Evolutionary conservation across 164 flowering plant species (phyloP), one percentile per base, ranked within the genome.

Genomic region (Vitis labrusca): DNA sequence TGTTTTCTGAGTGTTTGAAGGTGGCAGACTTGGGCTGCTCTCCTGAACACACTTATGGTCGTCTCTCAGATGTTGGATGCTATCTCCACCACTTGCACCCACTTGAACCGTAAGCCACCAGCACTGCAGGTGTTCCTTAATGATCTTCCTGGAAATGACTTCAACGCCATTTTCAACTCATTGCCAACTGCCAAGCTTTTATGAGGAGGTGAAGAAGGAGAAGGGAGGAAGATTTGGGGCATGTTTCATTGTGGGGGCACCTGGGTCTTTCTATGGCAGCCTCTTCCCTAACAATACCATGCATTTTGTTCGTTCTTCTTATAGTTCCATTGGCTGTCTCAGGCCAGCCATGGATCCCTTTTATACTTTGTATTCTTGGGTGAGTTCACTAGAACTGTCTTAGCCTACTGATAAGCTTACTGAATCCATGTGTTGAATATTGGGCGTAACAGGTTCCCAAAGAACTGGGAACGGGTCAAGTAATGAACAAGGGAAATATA

Each of bases 211-310:
- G 47, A 49, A 58, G 50, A 12, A 44, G 9, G 44, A 71, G 19
- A 57, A 51, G 49, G 68, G 71, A 37, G 9, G 14, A 13, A 53
- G 56, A 10, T 50, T 67, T 8, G 68, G 56, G 8, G 27, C 50
- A 0, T 65, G 74, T 47, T 75, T 65, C 64, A 8, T 75, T 1
- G 10, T 58, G 0, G 78, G 67, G 10, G 56, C 44, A 2, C 74
- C 78, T 2, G 78, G 78, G 0, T 50, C 68, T 50, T 75, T 75
- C 67, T 71, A 76, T 47, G 71, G 74, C 6, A 71, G 78, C 19
- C 74, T 76, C 8, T 76, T 76, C 11, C 78, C 74, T 0, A 54
- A 17, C 53, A 53, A 50, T 14, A 51, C 11, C 27, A 8, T 76
- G 6, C 75, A 71, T 23, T 62, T 76, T 62, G 59, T 76, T 50